Base-by-base conservation (phyloP, 495 filamentous ascomycete genomes). In the Baudoinia panamericana region DNA sequence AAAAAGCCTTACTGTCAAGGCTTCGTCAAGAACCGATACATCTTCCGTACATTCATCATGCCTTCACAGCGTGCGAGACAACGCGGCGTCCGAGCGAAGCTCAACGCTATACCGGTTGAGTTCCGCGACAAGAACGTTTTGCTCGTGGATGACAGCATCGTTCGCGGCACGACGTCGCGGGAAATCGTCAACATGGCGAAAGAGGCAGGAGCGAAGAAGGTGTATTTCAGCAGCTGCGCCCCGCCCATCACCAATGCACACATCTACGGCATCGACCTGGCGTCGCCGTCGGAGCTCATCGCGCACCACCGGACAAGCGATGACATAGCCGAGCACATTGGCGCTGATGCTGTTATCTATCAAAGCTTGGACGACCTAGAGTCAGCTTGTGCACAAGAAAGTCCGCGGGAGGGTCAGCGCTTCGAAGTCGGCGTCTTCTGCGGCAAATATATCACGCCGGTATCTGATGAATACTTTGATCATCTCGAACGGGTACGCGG, bases 361-460 rank as follows among this genome's bases (percentile, higher is more conserved):
- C 86, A 94, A 56, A 77, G 76, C 29, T 68, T 95, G n/a, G 71
- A 73, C 10, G 86, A 92, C 51, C 69, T 95, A 8, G 80, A 83
- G 57, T 76, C 71, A 25, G 76, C 86, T 4, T 94, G 86, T 54
- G 72, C 76, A 0, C 79, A 84, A 52, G 71, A 80, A 3, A 67
- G 70, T n/a, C 66, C 71, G 5, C 59, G 68, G 12, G 66, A 72
- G 28, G 71, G 72, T 21, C 64, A 64, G 16, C 57, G 71, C 34
- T 95, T 96, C 45, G 92, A 96, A 59, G 78, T 93, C n/a, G 88
- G 90, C 45, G 86, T 96, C 12, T 96, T 97, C 68, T 92, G 82
- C 48, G 90, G 92, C 17, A 73, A 73, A 53, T 95, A 96, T 60
- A 66, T 84, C 33, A 99, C 90, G 1, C 78, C 77, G 0, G 83